These are phyloP conservation scores for Penicillium freii DNA, from an alignment of 2,329 filamentous ascomycete species.

Conservation along the genomic window DNA sequence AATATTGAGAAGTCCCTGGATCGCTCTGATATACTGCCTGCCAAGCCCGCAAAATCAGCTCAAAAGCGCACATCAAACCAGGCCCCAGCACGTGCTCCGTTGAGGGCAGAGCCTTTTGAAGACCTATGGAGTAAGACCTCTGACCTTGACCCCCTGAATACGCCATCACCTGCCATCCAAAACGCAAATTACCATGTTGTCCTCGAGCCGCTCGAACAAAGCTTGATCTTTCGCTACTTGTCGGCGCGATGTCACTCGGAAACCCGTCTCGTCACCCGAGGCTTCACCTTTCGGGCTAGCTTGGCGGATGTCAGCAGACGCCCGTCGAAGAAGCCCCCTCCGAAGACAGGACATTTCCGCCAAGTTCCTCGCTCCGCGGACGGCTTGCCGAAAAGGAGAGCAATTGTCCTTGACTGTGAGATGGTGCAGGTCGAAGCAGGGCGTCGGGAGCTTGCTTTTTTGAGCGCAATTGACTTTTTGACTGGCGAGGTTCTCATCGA, in stretches of 20 bases:
- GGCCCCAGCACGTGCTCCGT: background rate
- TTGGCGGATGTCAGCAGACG: background rate
- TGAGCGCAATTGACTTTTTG: conserved; percentile 47
- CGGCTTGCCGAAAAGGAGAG: conserved; percentile 16
- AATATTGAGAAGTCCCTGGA: background rate
- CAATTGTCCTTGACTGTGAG: conserved; percentile 51
- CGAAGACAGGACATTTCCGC: conserved; percentile 3
- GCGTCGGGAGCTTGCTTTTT: conserved; percentile 33
- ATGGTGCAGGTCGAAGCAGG: conserved; percentile 44
- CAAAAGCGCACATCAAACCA: background rate
- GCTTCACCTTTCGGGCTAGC: background rate
- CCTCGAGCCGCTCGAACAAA: conserved; percentile 1
- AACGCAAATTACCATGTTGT: background rate
- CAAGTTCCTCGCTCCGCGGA: background rate
- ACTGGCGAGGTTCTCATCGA: conserved; percentile 50
- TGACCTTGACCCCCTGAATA: background rate
- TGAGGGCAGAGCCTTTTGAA: background rate
- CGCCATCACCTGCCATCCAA: background rate
- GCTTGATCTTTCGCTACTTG: conserved; percentile 7
- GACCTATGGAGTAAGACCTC: background rate
- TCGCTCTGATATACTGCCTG: background rate
- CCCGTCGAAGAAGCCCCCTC: background rate
- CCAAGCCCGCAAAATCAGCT: background rate
- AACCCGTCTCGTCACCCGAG: conserved; percentile 1
- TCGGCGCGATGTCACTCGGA: conserved; percentile 7